These are phyloP conservation scores for Hermanozyma aechmeae DNA, from an alignment of 805 yeast species.

Conservation along the genomic window DNA sequence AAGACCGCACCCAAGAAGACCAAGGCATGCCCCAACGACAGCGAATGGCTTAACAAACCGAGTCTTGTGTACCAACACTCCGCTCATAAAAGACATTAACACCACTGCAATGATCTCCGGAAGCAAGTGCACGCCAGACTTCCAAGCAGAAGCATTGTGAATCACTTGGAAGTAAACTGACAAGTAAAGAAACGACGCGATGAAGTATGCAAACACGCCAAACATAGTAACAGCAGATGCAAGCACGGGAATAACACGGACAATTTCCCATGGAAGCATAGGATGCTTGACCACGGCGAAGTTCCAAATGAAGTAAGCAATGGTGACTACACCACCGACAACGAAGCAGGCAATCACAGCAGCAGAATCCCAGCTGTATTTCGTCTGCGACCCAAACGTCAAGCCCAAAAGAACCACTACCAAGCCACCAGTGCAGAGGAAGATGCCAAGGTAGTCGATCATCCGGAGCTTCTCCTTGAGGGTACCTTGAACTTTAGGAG, in stretches of 20 bases:
- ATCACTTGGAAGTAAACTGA: conserved; percentile 45
- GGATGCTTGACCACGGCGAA: conserved; percentile 10
- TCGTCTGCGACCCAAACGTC: conserved; percentile 14
- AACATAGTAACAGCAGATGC: conserved; percentile 8
- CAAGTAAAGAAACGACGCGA: conserved; percentile 16
- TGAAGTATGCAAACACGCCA: conserved; percentile 12
- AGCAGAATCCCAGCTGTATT: conserved; percentile 14
- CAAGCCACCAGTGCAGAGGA: conserved; percentile 11
- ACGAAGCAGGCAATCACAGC: conserved; percentile 15
- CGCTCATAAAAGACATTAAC: conserved; percentile 25
- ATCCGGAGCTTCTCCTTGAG: conserved; percentile 8
- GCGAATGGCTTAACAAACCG: conserved; percentile 34
- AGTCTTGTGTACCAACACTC: conserved; percentile 27
- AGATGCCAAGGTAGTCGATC: conserved; percentile 14
- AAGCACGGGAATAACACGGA: conserved; percentile 6
- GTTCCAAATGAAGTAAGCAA: conserved; percentile 13
- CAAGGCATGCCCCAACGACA: conserved; percentile 23
- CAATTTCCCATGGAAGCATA: conserved; percentile 10
- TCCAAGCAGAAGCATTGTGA: conserved; percentile 29
- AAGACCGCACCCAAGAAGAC: conserved; percentile 37
- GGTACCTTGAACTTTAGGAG: conserved; percentile 9
- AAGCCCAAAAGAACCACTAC: conserved; percentile 15
- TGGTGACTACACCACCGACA: conserved; percentile 11
- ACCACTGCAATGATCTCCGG: conserved; percentile 34
- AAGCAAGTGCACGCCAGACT: conserved; percentile 36